phyloP scores from a whole-genome alignment of 768 basidiomycete species.

The Exsudoporus frostii region DNA sequence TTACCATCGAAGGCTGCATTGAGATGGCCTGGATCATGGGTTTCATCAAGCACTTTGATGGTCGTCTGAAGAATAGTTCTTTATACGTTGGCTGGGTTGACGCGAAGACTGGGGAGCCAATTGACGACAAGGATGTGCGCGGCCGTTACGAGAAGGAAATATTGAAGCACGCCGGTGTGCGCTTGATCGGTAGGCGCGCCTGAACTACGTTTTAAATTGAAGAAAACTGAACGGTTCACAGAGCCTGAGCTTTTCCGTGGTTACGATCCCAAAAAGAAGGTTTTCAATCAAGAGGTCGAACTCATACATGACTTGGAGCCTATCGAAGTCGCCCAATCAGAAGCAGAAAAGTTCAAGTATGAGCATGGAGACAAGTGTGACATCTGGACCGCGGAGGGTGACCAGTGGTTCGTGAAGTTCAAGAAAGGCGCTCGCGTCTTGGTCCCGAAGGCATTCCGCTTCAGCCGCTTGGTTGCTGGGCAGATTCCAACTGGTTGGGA shows the following conservation, averaged over 20 bases:
- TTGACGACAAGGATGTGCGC: conserved; percentile 97
- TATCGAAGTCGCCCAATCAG: conserved; percentile 86
- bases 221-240: conserved; percentile 33
- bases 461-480: conserved; percentile 91
- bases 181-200: conserved; percentile 77
- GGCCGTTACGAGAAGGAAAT: conserved; percentile 95
- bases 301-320: conserved; percentile 96
- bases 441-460: conserved; percentile 93
- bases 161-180: conserved; percentile 84
- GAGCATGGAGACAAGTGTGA: conserved; percentile 98
- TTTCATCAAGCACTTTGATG: conserved; percentile 97
- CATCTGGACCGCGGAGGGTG: conserved; percentile 86
- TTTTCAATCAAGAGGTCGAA: conserved; percentile 96
- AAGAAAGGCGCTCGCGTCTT: conserved; percentile 95
- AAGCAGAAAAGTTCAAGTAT: conserved; percentile 93
- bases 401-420: conserved; percentile 98
- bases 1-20: conserved; percentile 96
- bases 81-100: conserved; percentile 99
- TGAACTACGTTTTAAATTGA: neutral
- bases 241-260: conserved; percentile 98
- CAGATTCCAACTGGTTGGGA: conserved; percentile 98
- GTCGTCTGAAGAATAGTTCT: conserved; percentile 88
- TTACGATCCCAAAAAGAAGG: conserved; percentile 96
- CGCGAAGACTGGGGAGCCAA: conserved; percentile 85
- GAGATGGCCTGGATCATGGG: conserved; percentile 99